phyloP scores from a whole-genome alignment of 148 eudicot species.

The Dysphania ambrosioides region DNA sequence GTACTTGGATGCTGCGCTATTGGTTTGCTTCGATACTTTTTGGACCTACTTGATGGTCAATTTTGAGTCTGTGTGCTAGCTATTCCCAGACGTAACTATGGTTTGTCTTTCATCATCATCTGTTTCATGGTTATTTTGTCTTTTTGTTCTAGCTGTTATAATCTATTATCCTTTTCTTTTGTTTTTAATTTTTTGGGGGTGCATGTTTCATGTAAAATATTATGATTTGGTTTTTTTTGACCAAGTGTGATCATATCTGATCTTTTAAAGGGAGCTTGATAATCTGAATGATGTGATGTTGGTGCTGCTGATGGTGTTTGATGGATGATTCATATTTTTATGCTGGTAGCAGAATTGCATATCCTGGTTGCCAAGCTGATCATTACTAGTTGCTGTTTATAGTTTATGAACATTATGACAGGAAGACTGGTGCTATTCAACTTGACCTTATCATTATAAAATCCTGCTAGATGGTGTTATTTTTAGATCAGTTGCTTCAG shows the following conservation, averaged over 20 bases:
- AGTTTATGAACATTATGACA: conserved; percentile 3
- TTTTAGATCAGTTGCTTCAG: conserved; percentile 5
- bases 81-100: conserved; percentile 21
- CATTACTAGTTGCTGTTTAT: background rate
- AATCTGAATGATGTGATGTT: conserved; percentile 35
- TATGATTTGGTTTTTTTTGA: conserved; percentile 1
- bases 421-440: conserved; percentile 15
- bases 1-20: conserved; percentile 16
- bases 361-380: conserved; percentile 15
- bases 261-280: conserved; percentile 39
- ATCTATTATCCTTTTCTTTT: background rate
- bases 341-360: conserved; percentile 19
- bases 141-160: no score
- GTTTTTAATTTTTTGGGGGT: background rate
- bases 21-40: conserved; percentile 14
- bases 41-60: conserved; percentile 22
- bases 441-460: conserved; percentile 9
- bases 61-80: conserved; percentile 26
- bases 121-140: conserved; percentile 19
- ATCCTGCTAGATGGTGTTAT: conserved; percentile 26
- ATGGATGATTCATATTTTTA: conserved; percentile 15
- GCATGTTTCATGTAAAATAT: background rate
- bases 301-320: conserved; percentile 39
- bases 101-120: conserved; percentile 23
- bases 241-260: conserved; percentile 26